phyloP scores from a whole-genome alignment of 371 early-diverging fungal species.

The Funneliformis caledonium region DNA sequence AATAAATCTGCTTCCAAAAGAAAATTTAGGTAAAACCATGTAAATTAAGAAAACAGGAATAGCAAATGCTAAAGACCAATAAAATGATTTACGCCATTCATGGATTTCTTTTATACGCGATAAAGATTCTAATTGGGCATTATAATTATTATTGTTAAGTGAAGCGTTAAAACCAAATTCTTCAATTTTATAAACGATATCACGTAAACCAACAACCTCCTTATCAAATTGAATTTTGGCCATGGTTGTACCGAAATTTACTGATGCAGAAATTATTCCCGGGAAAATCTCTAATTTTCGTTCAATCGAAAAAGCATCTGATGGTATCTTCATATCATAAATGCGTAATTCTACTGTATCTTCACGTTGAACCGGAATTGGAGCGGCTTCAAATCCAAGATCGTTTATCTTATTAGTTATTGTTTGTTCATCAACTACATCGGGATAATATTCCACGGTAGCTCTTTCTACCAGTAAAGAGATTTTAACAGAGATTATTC shows the following conservation, averaged over 20 bases:
- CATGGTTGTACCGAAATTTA: conserved; percentile 77
- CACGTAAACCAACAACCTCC: conserved; percentile 68
- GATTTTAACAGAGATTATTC: conserved; percentile 61
- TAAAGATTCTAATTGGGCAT: conserved; percentile 86
- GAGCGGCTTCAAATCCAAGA: conserved; percentile 82
- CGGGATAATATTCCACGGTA: conserved; percentile 67
- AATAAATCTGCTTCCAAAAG: conserved; percentile 46
- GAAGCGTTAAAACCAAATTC: conserved; percentile 81
- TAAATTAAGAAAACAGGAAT: conserved; percentile 82
- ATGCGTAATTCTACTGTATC: conserved; percentile 69
- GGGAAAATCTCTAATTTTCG: conserved; percentile 56
- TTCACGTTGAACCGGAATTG: conserved; percentile 47
- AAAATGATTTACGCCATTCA: conserved; percentile 76
- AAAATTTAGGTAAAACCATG: conserved; percentile 76
- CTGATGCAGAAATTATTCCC: conserved; percentile 70
- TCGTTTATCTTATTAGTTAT: conserved; percentile 73
- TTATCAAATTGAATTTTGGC: conserved; percentile 74
- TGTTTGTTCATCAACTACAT: conserved; percentile 42
- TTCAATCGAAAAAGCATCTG: conserved; percentile 82
- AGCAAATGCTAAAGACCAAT: conserved; percentile 66
- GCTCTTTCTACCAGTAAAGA: conserved; percentile 83
- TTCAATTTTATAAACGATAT: conserved; percentile 83
- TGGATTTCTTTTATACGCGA: conserved; percentile 86
- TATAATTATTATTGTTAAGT: conserved; percentile 62
- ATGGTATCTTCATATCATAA: conserved; percentile 90